These are phyloP conservation scores for Exophiala xenobiotica DNA, from an alignment of 2,329 filamentous ascomycete genomes.

Conservation along the genomic window DNA sequence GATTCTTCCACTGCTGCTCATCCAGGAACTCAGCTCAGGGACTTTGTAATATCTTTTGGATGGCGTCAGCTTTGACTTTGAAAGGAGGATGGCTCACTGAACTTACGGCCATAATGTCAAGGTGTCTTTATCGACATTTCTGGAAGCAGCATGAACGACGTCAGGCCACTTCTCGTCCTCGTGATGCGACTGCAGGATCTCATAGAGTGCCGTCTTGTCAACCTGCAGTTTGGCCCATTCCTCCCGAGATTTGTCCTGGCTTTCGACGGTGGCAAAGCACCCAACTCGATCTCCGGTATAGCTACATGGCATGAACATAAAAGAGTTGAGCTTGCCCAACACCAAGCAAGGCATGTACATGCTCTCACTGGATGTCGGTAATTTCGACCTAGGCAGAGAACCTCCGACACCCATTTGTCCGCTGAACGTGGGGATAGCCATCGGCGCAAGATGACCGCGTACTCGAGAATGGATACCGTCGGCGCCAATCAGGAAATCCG, in stretches of 20 bases:
- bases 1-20: conserved; percentile 14
- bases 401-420: conserved; percentile 27
- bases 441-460: conserved; percentile 16
- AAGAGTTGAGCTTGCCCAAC: conserved; percentile 23
- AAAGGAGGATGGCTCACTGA: background rate
- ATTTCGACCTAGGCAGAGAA: conserved; percentile 3
- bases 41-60: conserved; percentile 15
- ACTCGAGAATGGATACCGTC: conserved; percentile 33
- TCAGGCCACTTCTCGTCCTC: conserved; percentile 19
- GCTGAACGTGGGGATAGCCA: conserved; percentile 20
- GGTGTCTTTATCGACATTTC: conserved; percentile 14
- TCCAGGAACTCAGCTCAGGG: conserved; percentile 27
- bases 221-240: conserved; percentile 23
- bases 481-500: conserved; percentile 31
- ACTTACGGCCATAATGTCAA: conserved; percentile 27
- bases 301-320: conserved; percentile 21
- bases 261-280: conserved; percentile 22
- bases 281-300: conserved; percentile 12
- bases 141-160: conserved; percentile 19
- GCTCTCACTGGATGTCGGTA: conserved; percentile 1
- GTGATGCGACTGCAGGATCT: conserved; percentile 15
- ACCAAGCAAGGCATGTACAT: conserved; percentile 25
- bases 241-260: conserved; percentile 20
- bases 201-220: conserved; percentile 21
- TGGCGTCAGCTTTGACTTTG: background rate